Conservation (phyloP, 306 rosid species). For the Lathyrus oleraceus region DNA sequence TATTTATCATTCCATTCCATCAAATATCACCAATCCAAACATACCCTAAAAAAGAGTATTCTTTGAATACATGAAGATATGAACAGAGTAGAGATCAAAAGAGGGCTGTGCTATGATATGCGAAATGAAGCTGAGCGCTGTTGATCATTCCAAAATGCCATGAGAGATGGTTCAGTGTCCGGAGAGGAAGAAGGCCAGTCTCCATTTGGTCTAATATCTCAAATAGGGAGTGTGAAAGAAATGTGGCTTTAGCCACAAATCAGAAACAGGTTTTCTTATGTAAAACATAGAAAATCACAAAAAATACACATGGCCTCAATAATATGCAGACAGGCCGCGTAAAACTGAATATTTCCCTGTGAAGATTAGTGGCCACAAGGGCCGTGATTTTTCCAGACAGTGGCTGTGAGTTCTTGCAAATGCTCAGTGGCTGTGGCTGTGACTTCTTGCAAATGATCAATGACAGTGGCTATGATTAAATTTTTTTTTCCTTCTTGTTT, state of each 20-base stretch:
- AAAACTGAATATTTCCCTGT: not conserved
- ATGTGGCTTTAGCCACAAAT: not conserved
- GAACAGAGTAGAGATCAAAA: not conserved
- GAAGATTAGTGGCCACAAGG: not conserved
- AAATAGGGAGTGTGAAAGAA: not conserved
- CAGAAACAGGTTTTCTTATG: not conserved
- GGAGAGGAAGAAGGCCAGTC: not conserved
- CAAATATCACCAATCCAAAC: too few species aligned
- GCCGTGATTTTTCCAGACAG: not conserved
- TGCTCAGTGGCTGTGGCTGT: not conserved
- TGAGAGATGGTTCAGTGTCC: not conserved
- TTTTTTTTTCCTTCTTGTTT: not conserved
- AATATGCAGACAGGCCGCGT: not conserved
- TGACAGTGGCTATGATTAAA: not conserved
- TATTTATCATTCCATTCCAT: too few species aligned
- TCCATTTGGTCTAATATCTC: not conserved
- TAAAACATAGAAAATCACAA: not conserved
- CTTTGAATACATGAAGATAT: not conserved
- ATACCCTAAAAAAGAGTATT: not conserved
- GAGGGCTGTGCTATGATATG: not conserved
- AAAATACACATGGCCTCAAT: not conserved
- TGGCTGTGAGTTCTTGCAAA: not conserved
- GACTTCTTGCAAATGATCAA: not conserved
- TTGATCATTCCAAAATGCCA: not conserved
- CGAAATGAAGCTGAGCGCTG: not conserved